Base-by-base conservation (phyloP, 2,329 filamentous ascomycete genomes). In the Paraconiothyrium brasiliense region DNA sequence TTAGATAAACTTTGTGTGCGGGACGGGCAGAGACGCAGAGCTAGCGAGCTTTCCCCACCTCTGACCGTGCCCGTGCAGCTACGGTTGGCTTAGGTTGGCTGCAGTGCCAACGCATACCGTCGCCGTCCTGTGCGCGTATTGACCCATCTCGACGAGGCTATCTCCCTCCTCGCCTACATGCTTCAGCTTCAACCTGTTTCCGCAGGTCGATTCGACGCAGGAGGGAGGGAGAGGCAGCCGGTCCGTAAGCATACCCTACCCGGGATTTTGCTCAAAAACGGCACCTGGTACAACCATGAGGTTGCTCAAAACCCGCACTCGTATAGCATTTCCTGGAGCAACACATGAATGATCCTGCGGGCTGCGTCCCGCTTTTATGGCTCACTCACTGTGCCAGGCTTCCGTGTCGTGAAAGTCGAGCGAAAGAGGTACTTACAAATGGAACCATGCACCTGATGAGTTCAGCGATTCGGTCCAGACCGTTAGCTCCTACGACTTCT, bases 391-490 rank as follows among this genome's bases (percentile, higher is more conserved):
- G 43, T 14, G 35, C 35, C 35, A 37, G 35, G 35, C 35, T 37
- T 20, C 39, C n/a, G 39, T 6, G 39, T 41, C 39, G 39, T n/a
- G 16, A 2, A n/a, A n/a, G 39, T 41, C 39, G 16, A 41, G 39
- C 14, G 14, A 41, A 20, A 41, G 6, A 13, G 20, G 20, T 62
- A 86, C 92, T 90, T 82, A 96, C 93, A 81, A 94, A 97, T 46
- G 89, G 89, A 64, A 88, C 87, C 85, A 97, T 86, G 55, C 87
- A 84, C 35, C 83, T 82, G 66, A 97, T 81, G 24, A 93, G 79
- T 43, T 86, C 83, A 55, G 84, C 83, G 56, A 97, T 84, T 71
- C 86, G 86, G 34, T 89, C 85, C 78, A 93, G 85, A 16, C 87
- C 88, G 71, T 87, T 82, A 50, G 86, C 80, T 49, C 84, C 83